These are phyloP conservation scores for Calonectria fujianensis DNA, from an alignment of 2,329 filamentous ascomycete species.

Conservation along the genomic window DNA sequence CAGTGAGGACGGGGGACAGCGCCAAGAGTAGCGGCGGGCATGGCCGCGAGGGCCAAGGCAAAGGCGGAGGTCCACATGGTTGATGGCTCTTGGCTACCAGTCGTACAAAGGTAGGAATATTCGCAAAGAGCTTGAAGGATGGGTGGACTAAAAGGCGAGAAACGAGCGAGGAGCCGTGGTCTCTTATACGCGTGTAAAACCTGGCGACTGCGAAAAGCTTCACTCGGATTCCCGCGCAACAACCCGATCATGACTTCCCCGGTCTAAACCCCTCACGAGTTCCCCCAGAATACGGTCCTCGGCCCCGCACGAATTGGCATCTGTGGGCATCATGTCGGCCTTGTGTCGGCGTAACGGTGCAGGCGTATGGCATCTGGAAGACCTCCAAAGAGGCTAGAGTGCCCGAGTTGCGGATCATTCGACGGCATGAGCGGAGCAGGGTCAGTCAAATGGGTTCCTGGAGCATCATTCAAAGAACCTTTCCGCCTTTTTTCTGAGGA, in stretches of 20 bases:
- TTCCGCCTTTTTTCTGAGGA: neutral
- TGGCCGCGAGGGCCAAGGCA: slow-evolving; percentile 31
- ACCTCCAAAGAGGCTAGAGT: slow-evolving; percentile 31
- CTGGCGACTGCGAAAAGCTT: neutral
- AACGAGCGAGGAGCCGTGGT: neutral
- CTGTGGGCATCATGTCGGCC: slow-evolving; percentile 22
- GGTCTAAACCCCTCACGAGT: neutral
- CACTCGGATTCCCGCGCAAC: neutral
- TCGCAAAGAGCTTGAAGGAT: neutral
- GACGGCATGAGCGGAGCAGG: slow-evolving; percentile 4
- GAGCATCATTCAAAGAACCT: neutral
- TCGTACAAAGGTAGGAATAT: neutral
- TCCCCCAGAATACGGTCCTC: neutral
- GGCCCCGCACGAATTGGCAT: slow-evolving; percentile 18
- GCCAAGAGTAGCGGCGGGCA: slow-evolving; percentile 26
- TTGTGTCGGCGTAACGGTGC: slow-evolving; percentile 34
- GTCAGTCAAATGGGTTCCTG: neutral
- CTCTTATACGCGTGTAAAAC: neutral
- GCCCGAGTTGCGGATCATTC: slow-evolving; percentile 12
- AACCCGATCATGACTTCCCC: neutral
- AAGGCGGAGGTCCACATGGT: slow-evolving; percentile 32
- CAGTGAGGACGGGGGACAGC: slow-evolving; percentile 31
- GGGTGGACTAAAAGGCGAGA: neutral
- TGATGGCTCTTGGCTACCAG: slow-evolving; percentile 7
- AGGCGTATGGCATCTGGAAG: neutral